These are phyloP conservation scores for Stagonosporopsis tanaceti DNA, from an alignment of 2,329 filamentous ascomycete species.

Conservation along the genomic window DNA sequence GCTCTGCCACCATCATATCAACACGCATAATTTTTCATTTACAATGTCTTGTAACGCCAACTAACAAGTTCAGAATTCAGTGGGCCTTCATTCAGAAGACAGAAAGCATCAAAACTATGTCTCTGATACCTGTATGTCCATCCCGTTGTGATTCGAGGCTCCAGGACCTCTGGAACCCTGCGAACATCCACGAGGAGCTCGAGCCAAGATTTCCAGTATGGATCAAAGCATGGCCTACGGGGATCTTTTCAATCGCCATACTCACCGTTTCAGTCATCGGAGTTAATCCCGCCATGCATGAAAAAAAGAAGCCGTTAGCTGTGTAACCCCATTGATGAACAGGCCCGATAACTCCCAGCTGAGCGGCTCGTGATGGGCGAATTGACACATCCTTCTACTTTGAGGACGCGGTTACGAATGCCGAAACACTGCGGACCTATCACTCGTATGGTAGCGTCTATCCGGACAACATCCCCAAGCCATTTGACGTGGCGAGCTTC, in stretches of 20 bases:
- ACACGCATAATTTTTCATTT: background rate
- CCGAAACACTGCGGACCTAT: background rate
- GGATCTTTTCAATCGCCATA: slow-evolving; percentile 1
- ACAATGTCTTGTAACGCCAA: background rate
- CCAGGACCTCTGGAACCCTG: background rate
- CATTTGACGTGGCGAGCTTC: slow-evolving; percentile 9
- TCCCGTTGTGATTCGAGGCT: background rate
- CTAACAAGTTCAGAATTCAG: background rate
- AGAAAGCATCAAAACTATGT: background rate
- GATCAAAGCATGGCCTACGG: background rate
- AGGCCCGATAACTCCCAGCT: slow-evolving; percentile 13
- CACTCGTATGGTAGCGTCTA: background rate
- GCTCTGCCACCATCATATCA: background rate
- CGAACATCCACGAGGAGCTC: slow-evolving; percentile 16
- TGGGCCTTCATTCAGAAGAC: background rate
- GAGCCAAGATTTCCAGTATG: background rate
- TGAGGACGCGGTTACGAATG: background rate
- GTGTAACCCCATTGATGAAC: slow-evolving; percentile 4
- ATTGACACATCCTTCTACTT: slow-evolving; percentile 6
- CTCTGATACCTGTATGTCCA: background rate
- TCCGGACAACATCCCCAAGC: background rate
- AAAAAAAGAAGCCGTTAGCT: slow-evolving; percentile 8
- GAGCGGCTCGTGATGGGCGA: slow-evolving; percentile 9
- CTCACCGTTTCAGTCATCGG: background rate
- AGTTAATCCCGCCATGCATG: slow-evolving; percentile 8